These are phyloP conservation scores for Dendrobium nobile DNA, from an alignment of 106 monocot species.

Conservation along the genomic window DNA sequence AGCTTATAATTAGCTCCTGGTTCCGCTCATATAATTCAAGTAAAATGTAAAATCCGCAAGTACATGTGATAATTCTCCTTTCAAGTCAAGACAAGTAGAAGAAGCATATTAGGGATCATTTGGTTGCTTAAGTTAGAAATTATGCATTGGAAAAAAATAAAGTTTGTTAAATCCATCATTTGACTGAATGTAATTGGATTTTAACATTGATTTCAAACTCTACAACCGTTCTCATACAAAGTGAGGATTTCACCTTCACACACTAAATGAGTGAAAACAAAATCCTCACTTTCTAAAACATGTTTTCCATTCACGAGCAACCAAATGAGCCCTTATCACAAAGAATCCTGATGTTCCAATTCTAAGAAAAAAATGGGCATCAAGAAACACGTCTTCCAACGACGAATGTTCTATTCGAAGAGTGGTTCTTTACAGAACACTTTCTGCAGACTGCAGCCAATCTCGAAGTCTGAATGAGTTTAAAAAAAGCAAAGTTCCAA, in stretches of 20 bases:
- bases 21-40: not conserved
- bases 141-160: too few relatives aligned
- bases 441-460: not conserved
- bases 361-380: not conserved
- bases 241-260: not conserved
- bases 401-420: not conserved
- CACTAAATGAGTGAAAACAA: not conserved
- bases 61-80: not conserved
- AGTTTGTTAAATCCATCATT: too few relatives aligned
- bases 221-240: not conserved
- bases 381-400: not conserved
- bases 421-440: not conserved
- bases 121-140: not conserved
- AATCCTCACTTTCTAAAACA: not conserved
- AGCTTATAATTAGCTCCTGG: too few relatives aligned
- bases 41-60: not conserved
- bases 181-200: not conserved
- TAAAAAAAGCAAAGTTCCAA: not conserved
- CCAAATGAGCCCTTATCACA: not conserved
- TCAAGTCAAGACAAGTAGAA: not conserved
- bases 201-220: not conserved
- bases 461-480: not conserved
- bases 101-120: not conserved
- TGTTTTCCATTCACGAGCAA: not conserved
- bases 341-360: not conserved